A percentile compares a stretch with the other conserved stretches of the same genome.
Conservation (phyloP, 1,139 yeast genomes). For the Candida sp. region DNA sequence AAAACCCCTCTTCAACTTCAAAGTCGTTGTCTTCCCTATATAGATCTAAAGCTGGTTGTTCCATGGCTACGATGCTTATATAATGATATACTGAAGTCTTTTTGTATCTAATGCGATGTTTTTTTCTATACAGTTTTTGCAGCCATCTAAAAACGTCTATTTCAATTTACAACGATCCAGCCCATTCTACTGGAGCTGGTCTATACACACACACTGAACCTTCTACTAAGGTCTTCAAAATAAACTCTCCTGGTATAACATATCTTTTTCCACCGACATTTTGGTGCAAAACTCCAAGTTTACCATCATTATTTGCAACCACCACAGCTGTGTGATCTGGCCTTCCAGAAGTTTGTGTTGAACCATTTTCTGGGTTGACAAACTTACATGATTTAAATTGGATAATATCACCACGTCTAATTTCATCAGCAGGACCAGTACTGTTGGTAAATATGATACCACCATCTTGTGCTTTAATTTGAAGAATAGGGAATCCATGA, state of each 20-base stretch:
- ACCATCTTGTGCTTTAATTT: slow-evolving; percentile 24
- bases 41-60: not conserved
- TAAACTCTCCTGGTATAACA: slow-evolving; percentile 46
- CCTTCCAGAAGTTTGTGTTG: slow-evolving; percentile 41
- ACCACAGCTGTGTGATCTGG: slow-evolving; percentile 73
- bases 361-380: slow-evolving; percentile 23
- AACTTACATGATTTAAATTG: slow-evolving; percentile 45
- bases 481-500: slow-evolving; percentile 58
- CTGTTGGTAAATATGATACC: slow-evolving; percentile 16
- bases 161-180: slow-evolving; percentile 18
- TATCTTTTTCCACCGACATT: slow-evolving; percentile 50
- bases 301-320: slow-evolving; percentile 26
- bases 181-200: slow-evolving; percentile 56
- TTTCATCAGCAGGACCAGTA: slow-evolving; percentile 27
- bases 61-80: not conserved
- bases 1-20: slow-evolving; percentile 1
- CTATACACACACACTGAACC: slow-evolving; percentile 55
- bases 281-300: slow-evolving; percentile 53
- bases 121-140: not conserved
- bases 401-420: slow-evolving; percentile 40
- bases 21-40: not conserved
- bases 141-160: not conserved
- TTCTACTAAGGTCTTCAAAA: slow-evolving; percentile 36
- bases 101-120: not conserved
- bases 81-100: too few species aligned